phyloP scores from a whole-genome alignment of 371 early-diverging fungal species.

The Polyrhizophydium stewartii region DNA sequence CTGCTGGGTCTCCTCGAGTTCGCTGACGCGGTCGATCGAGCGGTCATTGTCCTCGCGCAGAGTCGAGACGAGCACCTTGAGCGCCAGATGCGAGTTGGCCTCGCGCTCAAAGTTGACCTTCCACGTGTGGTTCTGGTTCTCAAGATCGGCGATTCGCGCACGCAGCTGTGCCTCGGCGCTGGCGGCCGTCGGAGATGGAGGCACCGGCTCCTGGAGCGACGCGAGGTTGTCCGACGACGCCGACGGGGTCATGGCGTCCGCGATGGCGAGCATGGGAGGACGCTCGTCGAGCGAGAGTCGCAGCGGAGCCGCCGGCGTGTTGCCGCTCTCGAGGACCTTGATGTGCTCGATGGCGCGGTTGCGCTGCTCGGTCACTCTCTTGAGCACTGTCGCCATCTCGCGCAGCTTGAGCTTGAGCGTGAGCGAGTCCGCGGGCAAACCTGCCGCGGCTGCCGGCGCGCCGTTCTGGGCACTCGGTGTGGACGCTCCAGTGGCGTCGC shows the following conservation, averaged over 20 bases:
- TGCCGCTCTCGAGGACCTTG: not conserved
- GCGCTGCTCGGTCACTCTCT: conserved; percentile 31
- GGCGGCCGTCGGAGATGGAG: no score
- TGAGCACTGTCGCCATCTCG: conserved; percentile 25
- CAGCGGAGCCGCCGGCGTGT: not conserved
- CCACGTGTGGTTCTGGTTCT: not conserved
- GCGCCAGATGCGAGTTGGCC: not conserved
- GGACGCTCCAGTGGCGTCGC: not conserved
- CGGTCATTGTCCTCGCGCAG: not conserved
- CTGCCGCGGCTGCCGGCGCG: not conserved
- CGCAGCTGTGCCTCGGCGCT: no score
- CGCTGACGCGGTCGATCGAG: not conserved
- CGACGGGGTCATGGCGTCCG: not conserved
- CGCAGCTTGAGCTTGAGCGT: conserved; percentile 27
- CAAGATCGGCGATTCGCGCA: not conserved
- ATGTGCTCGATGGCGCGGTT: conserved; percentile 17
- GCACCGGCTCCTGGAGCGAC: no score
- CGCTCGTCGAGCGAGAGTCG: not conserved
- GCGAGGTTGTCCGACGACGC: not conserved
- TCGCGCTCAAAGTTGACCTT: not conserved
- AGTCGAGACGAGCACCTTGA: not conserved
- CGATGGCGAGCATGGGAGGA: not conserved
- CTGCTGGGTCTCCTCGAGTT: conserved; percentile 3
- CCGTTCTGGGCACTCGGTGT: not conserved
- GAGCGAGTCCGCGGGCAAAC: conserved; percentile 2